Evolutionary conservation across 495 filamentous ascomycete genomes (phyloP).

Genomic region (Letharia columbiana): DNA sequence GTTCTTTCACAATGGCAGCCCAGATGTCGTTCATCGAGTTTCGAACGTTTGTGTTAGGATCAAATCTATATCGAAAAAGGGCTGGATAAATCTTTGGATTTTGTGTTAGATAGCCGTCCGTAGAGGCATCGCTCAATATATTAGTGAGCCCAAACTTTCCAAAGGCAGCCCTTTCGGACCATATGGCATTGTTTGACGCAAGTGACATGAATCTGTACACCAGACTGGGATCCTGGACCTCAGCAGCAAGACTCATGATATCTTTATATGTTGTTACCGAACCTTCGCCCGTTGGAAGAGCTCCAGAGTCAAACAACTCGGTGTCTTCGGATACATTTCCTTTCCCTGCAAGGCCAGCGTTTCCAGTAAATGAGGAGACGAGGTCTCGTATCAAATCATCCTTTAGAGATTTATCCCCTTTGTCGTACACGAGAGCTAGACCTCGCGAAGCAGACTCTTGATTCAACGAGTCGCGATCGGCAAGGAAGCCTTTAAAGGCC

Average conservation of each 20-base stretch:
- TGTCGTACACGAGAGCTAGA: conserved; percentile 83
- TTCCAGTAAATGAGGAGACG: conserved; percentile 77
- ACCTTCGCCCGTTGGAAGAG: conserved; percentile 82
- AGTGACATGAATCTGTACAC: conserved; percentile 97
- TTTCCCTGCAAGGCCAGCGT: conserved; percentile 58
- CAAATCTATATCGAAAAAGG: conserved; percentile 86
- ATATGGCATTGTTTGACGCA: conserved; percentile 87
- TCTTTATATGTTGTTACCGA: conserved; percentile 91
- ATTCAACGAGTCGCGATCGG: conserved; percentile 82
- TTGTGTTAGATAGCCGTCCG: conserved; percentile 56
- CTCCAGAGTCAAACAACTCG: conserved; percentile 88
- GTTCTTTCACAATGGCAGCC: conserved; percentile 83
- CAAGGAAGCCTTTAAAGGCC: conserved; percentile 79
- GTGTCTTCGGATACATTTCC: conserved; percentile 80
- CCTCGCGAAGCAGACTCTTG: conserved; percentile 92
- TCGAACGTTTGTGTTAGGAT: conserved; percentile 86
- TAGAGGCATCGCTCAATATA: conserved; percentile 78
- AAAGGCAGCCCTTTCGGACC: conserved; percentile 91
- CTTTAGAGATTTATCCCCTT: conserved; percentile 70
- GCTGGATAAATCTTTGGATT: conserved; percentile 94
- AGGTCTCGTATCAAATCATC: conserved; percentile 78
- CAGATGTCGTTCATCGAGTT: conserved; percentile 96
- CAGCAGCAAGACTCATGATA: conserved; percentile 84
- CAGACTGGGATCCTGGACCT: conserved; percentile 87
- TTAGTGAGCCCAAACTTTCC: conserved; percentile 86